Evolutionary conservation across 352 stramenopile species (phyloP), one percentile per base, ranked within the genome.

Genomic region (Globisporangium orthogonon): DNA sequence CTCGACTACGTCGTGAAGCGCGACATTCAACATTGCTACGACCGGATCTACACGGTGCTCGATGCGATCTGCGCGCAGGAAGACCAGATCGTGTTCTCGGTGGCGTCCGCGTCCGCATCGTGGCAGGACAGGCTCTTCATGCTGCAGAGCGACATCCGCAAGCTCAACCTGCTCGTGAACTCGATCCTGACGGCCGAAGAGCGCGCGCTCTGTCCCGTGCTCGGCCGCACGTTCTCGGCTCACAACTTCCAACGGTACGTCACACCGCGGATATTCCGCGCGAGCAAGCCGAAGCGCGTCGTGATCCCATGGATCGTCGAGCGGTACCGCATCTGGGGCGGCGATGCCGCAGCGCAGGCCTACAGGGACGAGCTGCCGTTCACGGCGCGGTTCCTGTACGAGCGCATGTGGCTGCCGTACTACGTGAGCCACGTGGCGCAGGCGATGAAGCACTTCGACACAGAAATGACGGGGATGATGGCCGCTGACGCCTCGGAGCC

Each of bases 291-390:
- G 7, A 89, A 89, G 65, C 67, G 68, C 11, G 66, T 91, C 6
- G 79, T 91, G 50, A 74, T 93, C 11, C 81, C 82, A 7, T 93
- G 83, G 83, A 91, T 93, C 30, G 78, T 91, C 18, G 83, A 93
- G 52, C 74, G 81, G 15, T 83, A 70, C 58, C 78, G 80, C 31
- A 61, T 90, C 6, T 91, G 81, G 83, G 81, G 83, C 43, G 79
- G 74, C 47, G 63, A 62, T 37, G 74, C 84, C 37, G 70, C 79
- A 11, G 76, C 78, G 43, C 72, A 78, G 49, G 73, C 71, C 39
- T 87, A 86, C 62, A 83, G 77, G 57, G 79, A 87, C 50, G 79
- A 92, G 41, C 69, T 92, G 15, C 73, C 82, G 44, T 89, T 92
- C 52, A 84, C 77, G 0, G 76, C 77, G 9, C 71, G 82, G 45